Percentiles rank a stretch among this genome's conserved stretches.
Conservation (phyloP, 2,329 filamentous ascomycete genomes). For the Venturia oleaginea region DNA sequence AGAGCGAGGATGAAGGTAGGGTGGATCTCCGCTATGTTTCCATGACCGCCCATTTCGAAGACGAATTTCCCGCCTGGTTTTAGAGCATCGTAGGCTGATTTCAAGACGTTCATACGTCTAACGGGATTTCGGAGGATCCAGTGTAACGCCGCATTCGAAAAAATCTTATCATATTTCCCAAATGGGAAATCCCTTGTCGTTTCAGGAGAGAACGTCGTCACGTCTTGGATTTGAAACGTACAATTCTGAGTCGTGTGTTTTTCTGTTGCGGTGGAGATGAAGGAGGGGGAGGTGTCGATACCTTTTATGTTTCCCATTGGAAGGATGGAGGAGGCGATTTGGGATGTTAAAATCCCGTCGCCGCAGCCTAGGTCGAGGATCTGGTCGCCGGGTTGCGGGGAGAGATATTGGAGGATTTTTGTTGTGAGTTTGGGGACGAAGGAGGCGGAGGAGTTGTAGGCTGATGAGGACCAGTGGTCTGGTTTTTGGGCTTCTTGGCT, state of each 20-base stretch:
- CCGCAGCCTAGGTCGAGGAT: slow-evolving; percentile 34
- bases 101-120: slow-evolving; percentile 45
- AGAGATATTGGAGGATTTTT: slow-evolving; percentile 29
- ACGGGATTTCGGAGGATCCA: slow-evolving; percentile 40
- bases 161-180: slow-evolving; percentile 30
- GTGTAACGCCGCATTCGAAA: slow-evolving; percentile 36
- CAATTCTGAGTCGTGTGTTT: slow-evolving; percentile 19
- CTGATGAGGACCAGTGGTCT: not conserved
- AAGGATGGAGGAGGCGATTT: slow-evolving; percentile 23
- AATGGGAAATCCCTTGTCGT: slow-evolving; percentile 9
- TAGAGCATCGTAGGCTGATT: slow-evolving; percentile 42
- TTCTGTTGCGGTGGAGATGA: slow-evolving; percentile 29
- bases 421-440: slow-evolving; percentile 35
- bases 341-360: slow-evolving; percentile 32
- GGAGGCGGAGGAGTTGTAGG: slow-evolving; percentile 22
- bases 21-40: slow-evolving; percentile 57
- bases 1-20: slow-evolving; percentile 48
- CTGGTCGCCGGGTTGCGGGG: slow-evolving; percentile 24
- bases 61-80: slow-evolving; percentile 49
- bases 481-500: not conserved
- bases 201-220: slow-evolving; percentile 21
- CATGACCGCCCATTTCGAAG: slow-evolving; percentile 65
- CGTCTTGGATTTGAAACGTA: slow-evolving; percentile 25
- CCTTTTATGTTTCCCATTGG: slow-evolving; percentile 26
- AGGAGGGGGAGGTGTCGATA: slow-evolving; percentile 31